phyloP scores from a whole-genome alignment of 202 grass and related monocot species.

The Digitaria exilis region DNA sequence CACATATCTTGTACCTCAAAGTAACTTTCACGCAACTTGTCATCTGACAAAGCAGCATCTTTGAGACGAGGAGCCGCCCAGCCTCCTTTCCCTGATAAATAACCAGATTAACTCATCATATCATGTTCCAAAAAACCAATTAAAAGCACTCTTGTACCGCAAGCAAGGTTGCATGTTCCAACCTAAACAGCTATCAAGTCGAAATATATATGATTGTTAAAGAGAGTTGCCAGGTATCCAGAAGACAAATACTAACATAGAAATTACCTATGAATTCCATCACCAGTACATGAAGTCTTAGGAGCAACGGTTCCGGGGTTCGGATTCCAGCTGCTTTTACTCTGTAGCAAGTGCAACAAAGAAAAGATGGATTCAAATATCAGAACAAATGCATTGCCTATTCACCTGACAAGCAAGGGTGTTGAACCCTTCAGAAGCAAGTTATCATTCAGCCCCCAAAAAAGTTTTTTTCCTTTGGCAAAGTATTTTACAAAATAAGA shows the following conservation, averaged over 20 bases:
- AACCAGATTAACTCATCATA: slow-evolving; percentile 35
- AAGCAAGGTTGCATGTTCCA: neutral
- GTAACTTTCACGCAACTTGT: slow-evolving; percentile 78
- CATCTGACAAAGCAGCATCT: slow-evolving; percentile 78
- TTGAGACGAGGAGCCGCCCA: slow-evolving; percentile 89
- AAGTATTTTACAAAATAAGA: neutral
- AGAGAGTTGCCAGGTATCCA: neutral
- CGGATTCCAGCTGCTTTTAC: slow-evolving; percentile 79
- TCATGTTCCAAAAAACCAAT: neutral
- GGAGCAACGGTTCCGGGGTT: slow-evolving; percentile 63
- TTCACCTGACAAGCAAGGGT: neutral
- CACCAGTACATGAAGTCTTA: slow-evolving; percentile 93
- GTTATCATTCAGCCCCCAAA: neutral
- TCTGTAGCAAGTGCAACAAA: slow-evolving; percentile 44
- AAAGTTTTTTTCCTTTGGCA: neutral
- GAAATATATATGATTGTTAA: slow-evolving; percentile 15
- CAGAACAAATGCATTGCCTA: neutral
- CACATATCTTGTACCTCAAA: slow-evolving; percentile 61
- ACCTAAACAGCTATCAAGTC: neutral
- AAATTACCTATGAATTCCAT: slow-evolving; percentile 96
- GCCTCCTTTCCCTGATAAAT: slow-evolving; percentile 72
- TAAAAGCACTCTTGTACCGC: slow-evolving; percentile 1
- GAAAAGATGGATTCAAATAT: slow-evolving; percentile 13
- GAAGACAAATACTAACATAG: slow-evolving; percentile 18
- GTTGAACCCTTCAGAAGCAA: neutral